Evolutionary conservation across 306 rosid species (phyloP).

Genomic region (Glycyrrhiza uralensis): DNA sequence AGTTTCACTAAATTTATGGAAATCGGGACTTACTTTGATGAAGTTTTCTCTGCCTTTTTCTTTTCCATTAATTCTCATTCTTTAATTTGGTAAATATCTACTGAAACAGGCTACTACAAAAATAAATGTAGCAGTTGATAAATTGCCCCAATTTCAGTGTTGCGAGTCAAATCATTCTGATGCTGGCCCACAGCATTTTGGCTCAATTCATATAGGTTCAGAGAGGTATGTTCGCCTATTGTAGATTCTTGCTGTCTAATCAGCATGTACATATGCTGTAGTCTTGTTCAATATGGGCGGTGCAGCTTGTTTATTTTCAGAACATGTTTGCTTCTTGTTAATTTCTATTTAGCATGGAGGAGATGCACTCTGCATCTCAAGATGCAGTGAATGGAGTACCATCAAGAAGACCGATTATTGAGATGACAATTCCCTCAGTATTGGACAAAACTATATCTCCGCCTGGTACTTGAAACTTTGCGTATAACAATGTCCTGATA

Average conservation of each 20-base stretch:
- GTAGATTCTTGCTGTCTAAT: background rate
- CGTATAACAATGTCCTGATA: background rate
- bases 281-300: background rate
- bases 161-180: slow-evolving; percentile 57
- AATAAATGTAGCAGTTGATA: slow-evolving; percentile 86
- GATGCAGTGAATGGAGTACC: slow-evolving; percentile 83
- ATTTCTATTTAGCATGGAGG: slow-evolving; percentile 62
- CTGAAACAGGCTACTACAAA: slow-evolving; percentile 83
- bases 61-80: slow-evolving; percentile 5
- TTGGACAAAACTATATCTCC: slow-evolving; percentile 89
- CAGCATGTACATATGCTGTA: background rate
- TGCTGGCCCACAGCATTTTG: slow-evolving; percentile 80
- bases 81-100: slow-evolving; percentile 34
- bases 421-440: slow-evolving; percentile 91
- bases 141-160: slow-evolving; percentile 68
- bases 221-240: slow-evolving; percentile 57
- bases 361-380: slow-evolving; percentile 74
- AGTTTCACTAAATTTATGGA: background rate
- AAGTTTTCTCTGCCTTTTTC: background rate
- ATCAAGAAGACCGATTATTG: slow-evolving; percentile 75
- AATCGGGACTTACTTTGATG: background rate
- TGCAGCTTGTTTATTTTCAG: slow-evolving; percentile 11
- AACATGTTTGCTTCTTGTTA: slow-evolving; percentile 18
- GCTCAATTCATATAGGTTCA: slow-evolving; percentile 91
- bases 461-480: slow-evolving; percentile 55